phyloP scores from a whole-genome alignment of 352 stramenopile species.

The Stramenopiles sp. region DNA sequence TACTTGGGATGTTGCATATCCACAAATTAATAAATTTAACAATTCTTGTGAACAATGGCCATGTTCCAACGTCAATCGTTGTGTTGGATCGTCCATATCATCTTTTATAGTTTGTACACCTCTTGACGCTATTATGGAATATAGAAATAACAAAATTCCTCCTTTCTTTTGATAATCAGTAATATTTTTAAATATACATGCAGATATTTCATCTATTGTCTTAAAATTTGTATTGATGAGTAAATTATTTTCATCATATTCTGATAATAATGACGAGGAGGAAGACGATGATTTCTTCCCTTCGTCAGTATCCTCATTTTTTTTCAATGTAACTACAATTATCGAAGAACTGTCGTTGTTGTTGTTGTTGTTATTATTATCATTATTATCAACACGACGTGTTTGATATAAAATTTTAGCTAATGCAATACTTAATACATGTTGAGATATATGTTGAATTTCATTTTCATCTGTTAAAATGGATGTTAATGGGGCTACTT shows the following conservation, averaged over 20 bases:
- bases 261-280: too few relatives aligned
- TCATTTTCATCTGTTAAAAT: too few relatives aligned
- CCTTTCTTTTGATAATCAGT: conserved; percentile 20
- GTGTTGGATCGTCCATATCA: conserved; percentile 47
- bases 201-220: conserved; percentile 9
- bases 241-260: neutral
- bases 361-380: too few relatives aligned
- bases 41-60: conserved; percentile 58
- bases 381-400: too few relatives aligned
- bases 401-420: too few relatives aligned
- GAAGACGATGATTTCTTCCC: too few relatives aligned
- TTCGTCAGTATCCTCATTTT: too few relatives aligned
- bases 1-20: conserved; percentile 46
- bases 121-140: conserved; percentile 33
- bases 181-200: conserved; percentile 16
- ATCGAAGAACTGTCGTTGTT: too few relatives aligned
- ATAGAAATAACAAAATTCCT: conserved; percentile 32
- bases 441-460: too few relatives aligned
- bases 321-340: too few relatives aligned
- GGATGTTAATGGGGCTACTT: too few relatives aligned
- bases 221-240: neutral
- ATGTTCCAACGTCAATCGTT: conserved; percentile 34
- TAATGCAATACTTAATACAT: too few relatives aligned
- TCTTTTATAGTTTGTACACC: conserved; percentile 24
- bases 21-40: conserved; percentile 52